A percentile compares a stretch with the other conserved stretches of the same genome.
Conservation (phyloP, 108 stramenopile genomes). For the Skeletonema marinoi region DNA sequence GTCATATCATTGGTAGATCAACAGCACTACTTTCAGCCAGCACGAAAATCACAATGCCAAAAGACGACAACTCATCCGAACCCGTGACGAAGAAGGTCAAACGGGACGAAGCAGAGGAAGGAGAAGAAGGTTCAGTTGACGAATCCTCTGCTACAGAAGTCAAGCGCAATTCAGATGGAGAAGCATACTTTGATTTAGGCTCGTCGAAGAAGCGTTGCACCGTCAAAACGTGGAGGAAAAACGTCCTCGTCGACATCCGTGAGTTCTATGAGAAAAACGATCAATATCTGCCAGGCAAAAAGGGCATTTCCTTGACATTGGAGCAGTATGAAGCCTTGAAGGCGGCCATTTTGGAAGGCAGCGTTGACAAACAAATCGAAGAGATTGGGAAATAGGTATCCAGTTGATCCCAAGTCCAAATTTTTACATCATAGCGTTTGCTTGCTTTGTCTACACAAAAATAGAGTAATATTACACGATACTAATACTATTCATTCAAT, state of each 20-base stretch:
- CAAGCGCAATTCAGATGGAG: slow-evolving; percentile 66
- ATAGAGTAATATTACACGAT: not conserved
- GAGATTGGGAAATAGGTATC: slow-evolving; percentile 17
- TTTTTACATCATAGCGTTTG: not conserved
- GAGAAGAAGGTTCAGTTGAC: not conserved
- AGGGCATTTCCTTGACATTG: slow-evolving; percentile 72
- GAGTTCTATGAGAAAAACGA: slow-evolving; percentile 85
- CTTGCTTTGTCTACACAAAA: not conserved
- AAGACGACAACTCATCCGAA: not conserved
- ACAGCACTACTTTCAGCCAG: not conserved
- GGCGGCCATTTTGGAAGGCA: slow-evolving; percentile 30
- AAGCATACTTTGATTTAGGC: slow-evolving; percentile 68
- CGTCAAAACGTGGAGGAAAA: slow-evolving; percentile 69
- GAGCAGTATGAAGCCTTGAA: slow-evolving; percentile 61
- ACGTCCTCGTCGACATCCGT: slow-evolving; percentile 72
- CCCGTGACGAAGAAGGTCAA: not conserved
- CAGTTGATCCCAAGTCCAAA: not conserved
- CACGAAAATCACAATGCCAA: not conserved
- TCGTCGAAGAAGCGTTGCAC: slow-evolving; percentile 66
- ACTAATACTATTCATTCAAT: not conserved
- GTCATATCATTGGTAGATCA: no score
- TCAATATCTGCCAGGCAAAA: slow-evolving; percentile 74
- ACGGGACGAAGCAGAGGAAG: not conserved
- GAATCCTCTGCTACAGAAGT: not conserved
- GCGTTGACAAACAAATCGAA: slow-evolving; percentile 42